Evolutionary conservation across 2,329 filamentous ascomycete species (phyloP).

Genomic region (Calonectria naviculata): DNA sequence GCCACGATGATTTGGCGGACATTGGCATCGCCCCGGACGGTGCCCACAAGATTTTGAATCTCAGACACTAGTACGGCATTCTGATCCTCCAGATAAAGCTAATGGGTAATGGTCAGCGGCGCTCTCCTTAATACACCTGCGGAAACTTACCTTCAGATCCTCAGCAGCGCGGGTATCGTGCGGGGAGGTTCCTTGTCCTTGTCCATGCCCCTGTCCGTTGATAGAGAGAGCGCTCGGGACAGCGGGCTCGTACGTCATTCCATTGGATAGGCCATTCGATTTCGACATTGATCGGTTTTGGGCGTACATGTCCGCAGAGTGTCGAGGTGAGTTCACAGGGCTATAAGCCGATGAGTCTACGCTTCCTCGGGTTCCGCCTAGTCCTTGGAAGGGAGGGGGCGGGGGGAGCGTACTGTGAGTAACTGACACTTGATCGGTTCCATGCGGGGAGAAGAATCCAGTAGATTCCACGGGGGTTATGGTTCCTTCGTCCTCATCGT

Average conservation of each 20-base stretch:
- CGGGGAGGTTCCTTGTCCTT: slow-evolving; percentile 39
- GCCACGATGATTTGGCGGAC: slow-evolving; percentile 75
- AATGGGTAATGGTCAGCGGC: neutral
- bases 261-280: slow-evolving; percentile 49
- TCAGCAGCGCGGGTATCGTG: slow-evolving; percentile 54
- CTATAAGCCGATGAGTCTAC: slow-evolving; percentile 81
- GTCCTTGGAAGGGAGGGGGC: slow-evolving; percentile 68
- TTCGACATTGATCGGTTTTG: slow-evolving; percentile 41
- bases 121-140: slow-evolving; percentile 17
- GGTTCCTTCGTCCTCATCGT: slow-evolving; percentile 78
- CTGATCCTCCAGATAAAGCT: slow-evolving; percentile 86
- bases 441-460: slow-evolving; percentile 74
- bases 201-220: slow-evolving; percentile 50
- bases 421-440: slow-evolving; percentile 48
- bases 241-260: slow-evolving; percentile 47
- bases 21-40: slow-evolving; percentile 73
- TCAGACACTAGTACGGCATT: slow-evolving; percentile 82
- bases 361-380: slow-evolving; percentile 68
- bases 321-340: slow-evolving; percentile 75
- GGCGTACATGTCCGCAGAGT: slow-evolving; percentile 60
- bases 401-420: slow-evolving; percentile 57
- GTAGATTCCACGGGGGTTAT: slow-evolving; percentile 74
- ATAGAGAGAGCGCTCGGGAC: slow-evolving; percentile 51
- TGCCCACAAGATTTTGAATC: slow-evolving; percentile 83
- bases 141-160: slow-evolving; percentile 58